phyloP scores from a whole-genome alignment of 108 stramenopile genomes.

The Nitzschia sp. region DNA sequence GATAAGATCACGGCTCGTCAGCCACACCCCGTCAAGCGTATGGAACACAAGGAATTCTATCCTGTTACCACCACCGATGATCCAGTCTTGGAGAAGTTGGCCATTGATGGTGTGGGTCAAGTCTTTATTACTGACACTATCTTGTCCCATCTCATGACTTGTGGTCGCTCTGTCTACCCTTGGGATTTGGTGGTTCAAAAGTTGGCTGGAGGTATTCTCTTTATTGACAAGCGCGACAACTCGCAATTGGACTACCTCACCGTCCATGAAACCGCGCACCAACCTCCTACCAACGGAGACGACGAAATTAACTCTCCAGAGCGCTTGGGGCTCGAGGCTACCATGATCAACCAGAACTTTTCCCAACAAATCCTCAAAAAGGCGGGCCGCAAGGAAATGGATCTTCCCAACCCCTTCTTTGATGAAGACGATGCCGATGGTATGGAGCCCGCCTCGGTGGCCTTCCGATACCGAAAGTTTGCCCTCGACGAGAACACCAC shows the following conservation, averaged over 20 bases:
- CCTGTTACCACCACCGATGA: slow-evolving; percentile 97
- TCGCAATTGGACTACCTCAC: slow-evolving; percentile 92
- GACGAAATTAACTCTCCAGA: slow-evolving; percentile 90
- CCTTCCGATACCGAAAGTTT: slow-evolving; percentile 96
- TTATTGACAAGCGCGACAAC: slow-evolving; percentile 97
- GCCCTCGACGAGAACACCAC: slow-evolving; percentile 70
- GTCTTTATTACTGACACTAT: slow-evolving; percentile 97
- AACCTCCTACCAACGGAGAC: slow-evolving; percentile 61
- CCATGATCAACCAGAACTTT: slow-evolving; percentile 97
- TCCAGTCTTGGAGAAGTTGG: slow-evolving; percentile 93
- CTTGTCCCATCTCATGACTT: slow-evolving; percentile 95
- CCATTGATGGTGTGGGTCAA: slow-evolving; percentile 88
- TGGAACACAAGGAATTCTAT: slow-evolving; percentile 90
- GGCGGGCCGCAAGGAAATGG: slow-evolving; percentile 68
- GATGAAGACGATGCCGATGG: slow-evolving; percentile 94
- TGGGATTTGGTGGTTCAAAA: slow-evolving; percentile 98
- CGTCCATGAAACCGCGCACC: slow-evolving; percentile 86
- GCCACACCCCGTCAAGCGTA: slow-evolving; percentile 67
- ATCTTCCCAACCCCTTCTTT: slow-evolving; percentile 94
- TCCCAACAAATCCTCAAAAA: slow-evolving; percentile 93
- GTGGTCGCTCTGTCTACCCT: slow-evolving; percentile 91
- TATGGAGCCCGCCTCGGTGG: slow-evolving; percentile 93
- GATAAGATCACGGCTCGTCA: slow-evolving; percentile 84
- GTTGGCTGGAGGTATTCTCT: slow-evolving; percentile 80
- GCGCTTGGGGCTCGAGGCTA: slow-evolving; percentile 91